phyloP scores from a whole-genome alignment of 1,139 yeast genomes.

The Blastobotrys illinoisensis region DNA sequence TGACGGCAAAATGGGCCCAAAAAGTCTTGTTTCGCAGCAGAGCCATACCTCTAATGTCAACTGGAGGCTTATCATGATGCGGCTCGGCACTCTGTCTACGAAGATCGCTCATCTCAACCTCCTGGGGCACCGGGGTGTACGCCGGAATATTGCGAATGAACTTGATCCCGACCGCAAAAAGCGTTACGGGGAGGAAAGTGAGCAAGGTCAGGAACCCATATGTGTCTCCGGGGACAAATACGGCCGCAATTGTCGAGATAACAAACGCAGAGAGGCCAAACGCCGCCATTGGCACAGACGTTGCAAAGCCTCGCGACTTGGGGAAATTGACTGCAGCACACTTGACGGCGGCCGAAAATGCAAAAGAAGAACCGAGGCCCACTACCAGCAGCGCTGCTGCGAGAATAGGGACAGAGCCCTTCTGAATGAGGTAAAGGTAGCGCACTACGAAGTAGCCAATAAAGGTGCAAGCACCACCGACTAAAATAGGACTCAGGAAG shows the following conservation, averaged over 20 bases:
- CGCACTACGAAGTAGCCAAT: slow-evolving; percentile 31
- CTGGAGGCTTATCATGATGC: slow-evolving; percentile 4
- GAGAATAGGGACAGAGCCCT: slow-evolving; percentile 24
- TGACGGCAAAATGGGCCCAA: slow-evolving; percentile 39
- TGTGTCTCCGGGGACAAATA: slow-evolving; percentile 30
- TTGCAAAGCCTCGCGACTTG: slow-evolving; percentile 34
- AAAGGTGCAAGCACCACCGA: slow-evolving; percentile 28
- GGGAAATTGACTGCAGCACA: slow-evolving; percentile 41
- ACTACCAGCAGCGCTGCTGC: slow-evolving; percentile 30
- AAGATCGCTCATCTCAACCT: slow-evolving; percentile 8
- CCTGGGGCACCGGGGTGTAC: slow-evolving; percentile 8
- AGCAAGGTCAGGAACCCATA: slow-evolving; percentile 30
- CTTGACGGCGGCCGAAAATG: slow-evolving; percentile 38
- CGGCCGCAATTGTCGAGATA: slow-evolving; percentile 31
- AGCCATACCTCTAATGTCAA: slow-evolving; percentile 25
- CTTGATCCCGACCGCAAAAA: slow-evolving; percentile 24
- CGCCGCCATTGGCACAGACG: slow-evolving; percentile 41
- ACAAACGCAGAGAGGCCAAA: slow-evolving; percentile 39
- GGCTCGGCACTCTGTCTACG: slow-evolving; percentile 2
- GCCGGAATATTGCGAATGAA: slow-evolving; percentile 22
- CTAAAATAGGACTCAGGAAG: slow-evolving; percentile 29
- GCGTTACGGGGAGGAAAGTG: slow-evolving; percentile 28
- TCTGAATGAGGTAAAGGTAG: slow-evolving; percentile 19
- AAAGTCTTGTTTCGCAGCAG: slow-evolving; percentile 27
- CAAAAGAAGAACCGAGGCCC: slow-evolving; percentile 37